Evolutionary conservation across 129 eudicot species (phyloP).

Genomic region (Lonicera japonica): DNA sequence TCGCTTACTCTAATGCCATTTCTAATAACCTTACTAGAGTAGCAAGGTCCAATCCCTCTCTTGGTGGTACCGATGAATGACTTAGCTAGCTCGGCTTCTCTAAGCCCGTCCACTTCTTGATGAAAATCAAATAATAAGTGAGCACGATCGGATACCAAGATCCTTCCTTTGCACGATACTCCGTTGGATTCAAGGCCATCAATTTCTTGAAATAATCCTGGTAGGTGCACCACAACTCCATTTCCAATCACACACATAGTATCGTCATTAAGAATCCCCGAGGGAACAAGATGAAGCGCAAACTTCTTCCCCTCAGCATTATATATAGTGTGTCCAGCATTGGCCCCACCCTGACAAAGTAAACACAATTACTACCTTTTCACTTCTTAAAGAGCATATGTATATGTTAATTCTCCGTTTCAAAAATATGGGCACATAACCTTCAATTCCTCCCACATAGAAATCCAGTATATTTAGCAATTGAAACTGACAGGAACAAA

Average conservation of each 20-base stretch:
- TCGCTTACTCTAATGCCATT: constrained; percentile 89
- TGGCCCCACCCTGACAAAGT: constrained; percentile 80
- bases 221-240: constrained; percentile 95
- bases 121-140: constrained; percentile 88
- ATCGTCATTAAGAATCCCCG: constrained; percentile 88
- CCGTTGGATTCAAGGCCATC: constrained; percentile 89
- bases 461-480: neutral
- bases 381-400: neutral
- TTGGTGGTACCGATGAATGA: constrained; percentile 96
- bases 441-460: neutral
- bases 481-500: neutral
- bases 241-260: constrained; percentile 89
- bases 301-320: constrained; percentile 95
- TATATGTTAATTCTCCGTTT: neutral
- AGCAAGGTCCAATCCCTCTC: constrained; percentile 95
- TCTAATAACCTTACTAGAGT: constrained; percentile 82
- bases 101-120: constrained; percentile 82
- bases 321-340: constrained; percentile 98
- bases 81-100: constrained; percentile 88
- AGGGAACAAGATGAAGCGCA: constrained; percentile 97
- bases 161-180: constrained; percentile 76
- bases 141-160: constrained; percentile 89
- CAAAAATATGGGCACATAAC: too few relatives aligned
- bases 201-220: constrained; percentile 81
- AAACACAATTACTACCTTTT: neutral